Conservation (phyloP, 352 stramenopile species). For the Pythium pyrilobum region DNA sequence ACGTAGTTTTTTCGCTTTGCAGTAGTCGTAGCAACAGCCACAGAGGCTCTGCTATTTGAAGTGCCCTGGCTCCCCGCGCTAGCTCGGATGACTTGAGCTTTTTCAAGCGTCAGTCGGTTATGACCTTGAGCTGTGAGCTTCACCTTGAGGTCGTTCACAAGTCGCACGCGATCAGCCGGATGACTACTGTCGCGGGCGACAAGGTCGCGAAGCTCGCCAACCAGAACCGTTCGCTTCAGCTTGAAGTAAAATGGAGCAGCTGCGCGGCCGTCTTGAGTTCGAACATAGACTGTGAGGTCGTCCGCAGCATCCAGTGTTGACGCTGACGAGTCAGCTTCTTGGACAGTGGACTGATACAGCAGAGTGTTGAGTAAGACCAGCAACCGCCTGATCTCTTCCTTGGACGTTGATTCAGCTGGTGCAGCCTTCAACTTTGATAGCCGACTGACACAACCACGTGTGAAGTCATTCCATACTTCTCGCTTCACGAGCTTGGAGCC, state of each 20-base stretch:
- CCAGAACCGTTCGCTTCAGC: constrained; percentile 25
- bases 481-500: constrained; percentile 21
- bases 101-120: constrained; percentile 28
- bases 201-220: constrained; percentile 30
- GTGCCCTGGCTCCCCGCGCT: not conserved
- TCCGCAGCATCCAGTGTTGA: no score
- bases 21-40: constrained; percentile 16
- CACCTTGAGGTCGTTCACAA: constrained; percentile 32
- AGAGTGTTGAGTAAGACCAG: constrained; percentile 75
- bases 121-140: constrained; percentile 31
- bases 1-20: constrained; percentile 31
- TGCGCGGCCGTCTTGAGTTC: constrained; percentile 30
- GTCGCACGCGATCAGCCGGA: constrained; percentile 24
- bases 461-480: constrained; percentile 23
- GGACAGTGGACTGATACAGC: constrained; percentile 38
- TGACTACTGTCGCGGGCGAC: constrained; percentile 30
- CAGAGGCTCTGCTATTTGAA: constrained; percentile 1
- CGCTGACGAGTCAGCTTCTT: not conserved
- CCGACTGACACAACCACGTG: constrained; percentile 8
- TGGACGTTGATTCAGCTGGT: constrained; percentile 14
- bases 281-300: constrained; percentile 30
- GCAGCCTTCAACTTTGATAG: constrained; percentile 11
- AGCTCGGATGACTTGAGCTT: constrained; percentile 21
- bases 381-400: constrained; percentile 19
- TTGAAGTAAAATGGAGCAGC: constrained; percentile 33